Evolutionary conservation across 441 rosid genomes (phyloP).

Genomic region (Dalechampia spathulata): DNA sequence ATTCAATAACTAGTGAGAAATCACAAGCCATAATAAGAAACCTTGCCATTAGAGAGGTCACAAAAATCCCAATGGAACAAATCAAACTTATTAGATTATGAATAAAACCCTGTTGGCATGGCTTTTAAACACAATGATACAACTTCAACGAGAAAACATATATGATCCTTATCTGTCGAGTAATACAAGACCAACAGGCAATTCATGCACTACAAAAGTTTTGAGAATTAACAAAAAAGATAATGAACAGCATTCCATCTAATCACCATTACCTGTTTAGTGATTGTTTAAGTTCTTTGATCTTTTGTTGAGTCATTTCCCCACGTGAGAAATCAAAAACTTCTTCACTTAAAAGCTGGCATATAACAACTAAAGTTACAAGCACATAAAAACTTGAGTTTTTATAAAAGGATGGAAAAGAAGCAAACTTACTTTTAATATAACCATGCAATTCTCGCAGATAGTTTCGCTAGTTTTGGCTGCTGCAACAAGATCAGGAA

Average conservation of each 20-base stretch:
- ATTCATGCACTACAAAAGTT: background rate
- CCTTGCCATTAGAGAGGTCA: background rate
- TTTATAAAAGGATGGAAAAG: background rate
- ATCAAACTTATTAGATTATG: background rate
- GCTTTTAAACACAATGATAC: background rate
- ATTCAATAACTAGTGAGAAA: background rate
- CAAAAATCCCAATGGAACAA: background rate
- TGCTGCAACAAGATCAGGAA: constrained; percentile 99
- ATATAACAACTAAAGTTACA: constrained; percentile 18
- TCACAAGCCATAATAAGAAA: background rate
- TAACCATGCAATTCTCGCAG: constrained; percentile 99
- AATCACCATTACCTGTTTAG: constrained; percentile 66
- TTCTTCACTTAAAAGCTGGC: constrained; percentile 97
- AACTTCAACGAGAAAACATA: background rate
- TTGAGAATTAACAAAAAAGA: background rate
- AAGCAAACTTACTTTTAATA: constrained; percentile 63
- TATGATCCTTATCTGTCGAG: background rate
- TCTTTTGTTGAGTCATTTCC: constrained; percentile 97
- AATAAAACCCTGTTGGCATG: too few species aligned
- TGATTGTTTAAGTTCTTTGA: constrained; percentile 98
- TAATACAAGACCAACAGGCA: too few species aligned
- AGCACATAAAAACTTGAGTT: background rate
- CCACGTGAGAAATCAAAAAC: constrained; percentile 99
- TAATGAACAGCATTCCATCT: background rate
- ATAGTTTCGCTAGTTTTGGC: constrained; percentile 99